phyloP scores from a whole-genome alignment of 2,329 filamentous ascomycete species.

The Chaetomium sp. region DNA sequence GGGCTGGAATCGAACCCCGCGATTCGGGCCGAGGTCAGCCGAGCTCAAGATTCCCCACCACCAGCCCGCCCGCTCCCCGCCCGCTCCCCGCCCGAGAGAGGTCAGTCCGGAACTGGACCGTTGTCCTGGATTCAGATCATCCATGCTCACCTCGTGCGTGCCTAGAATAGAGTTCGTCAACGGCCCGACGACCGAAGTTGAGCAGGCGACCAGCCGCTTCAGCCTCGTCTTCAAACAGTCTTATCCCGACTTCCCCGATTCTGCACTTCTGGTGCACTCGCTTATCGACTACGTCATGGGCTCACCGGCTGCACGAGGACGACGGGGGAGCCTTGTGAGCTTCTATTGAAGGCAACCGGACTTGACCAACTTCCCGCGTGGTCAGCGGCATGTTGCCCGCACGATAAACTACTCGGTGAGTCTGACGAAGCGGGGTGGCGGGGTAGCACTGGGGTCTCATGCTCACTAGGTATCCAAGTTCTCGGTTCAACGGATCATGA shows the following conservation, averaged over 20 bases:
- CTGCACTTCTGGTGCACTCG: not conserved
- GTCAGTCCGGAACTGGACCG: too few species aligned
- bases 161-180: too few species aligned
- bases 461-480: too few species aligned
- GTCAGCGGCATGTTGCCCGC: not conserved
- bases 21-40: not conserved
- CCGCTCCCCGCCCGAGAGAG: too few species aligned
- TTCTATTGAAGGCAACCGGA: not conserved
- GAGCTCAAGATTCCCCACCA: too few species aligned
- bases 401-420: not conserved
- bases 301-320: not conserved
- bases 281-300: not conserved
- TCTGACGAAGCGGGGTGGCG: too few species aligned
- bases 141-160: not conserved
- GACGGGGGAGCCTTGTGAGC: not conserved
- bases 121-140: not conserved
- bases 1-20: not conserved
- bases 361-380: not conserved
- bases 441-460: not conserved
- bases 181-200: too few species aligned
- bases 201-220: not conserved
- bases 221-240: not conserved
- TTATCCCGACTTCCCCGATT: not conserved
- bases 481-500: too few species aligned
- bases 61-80: too few species aligned